Conservation (phyloP, 1,284 basidiomycete species). For the Boletus semigastroideus region DNA sequence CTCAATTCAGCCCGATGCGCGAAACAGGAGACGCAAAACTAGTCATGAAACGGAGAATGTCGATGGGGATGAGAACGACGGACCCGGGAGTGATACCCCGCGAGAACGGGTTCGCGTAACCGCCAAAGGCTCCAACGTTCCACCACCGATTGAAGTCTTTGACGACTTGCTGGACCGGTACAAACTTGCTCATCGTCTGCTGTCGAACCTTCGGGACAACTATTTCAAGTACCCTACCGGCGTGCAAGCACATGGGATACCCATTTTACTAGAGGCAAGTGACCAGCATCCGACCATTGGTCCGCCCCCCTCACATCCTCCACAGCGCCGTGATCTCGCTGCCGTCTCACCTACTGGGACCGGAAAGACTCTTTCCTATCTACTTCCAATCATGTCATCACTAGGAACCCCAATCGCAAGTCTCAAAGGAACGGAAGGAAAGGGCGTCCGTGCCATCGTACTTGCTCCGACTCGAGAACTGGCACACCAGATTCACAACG, state of each 20-base stretch:
- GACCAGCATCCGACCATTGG: background rate
- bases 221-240: constrained; percentile 67
- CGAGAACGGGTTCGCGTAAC: constrained; percentile 60
- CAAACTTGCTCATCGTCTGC: constrained; percentile 52
- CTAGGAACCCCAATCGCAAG: constrained; percentile 62
- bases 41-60: constrained; percentile 24
- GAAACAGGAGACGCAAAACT: constrained; percentile 41
- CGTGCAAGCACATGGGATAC: constrained; percentile 72
- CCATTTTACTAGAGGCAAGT: constrained; percentile 67
- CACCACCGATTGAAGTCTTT: constrained; percentile 58
- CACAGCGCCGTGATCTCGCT: constrained; percentile 73
- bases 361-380: constrained; percentile 90
- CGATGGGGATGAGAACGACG: constrained; percentile 34
- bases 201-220: constrained; percentile 60
- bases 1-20: constrained; percentile 20
- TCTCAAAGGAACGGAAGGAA: constrained; percentile 44
- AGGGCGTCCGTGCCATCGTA: constrained; percentile 77
- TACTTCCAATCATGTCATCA: constrained; percentile 75
- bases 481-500: constrained; percentile 95
- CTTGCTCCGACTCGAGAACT: constrained; percentile 94
- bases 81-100: constrained; percentile 30
- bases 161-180: constrained; percentile 56
- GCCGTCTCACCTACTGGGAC: constrained; percentile 95
- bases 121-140: constrained; percentile 67
- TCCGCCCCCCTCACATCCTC: background rate